Evolutionary conservation across 2,329 filamentous ascomycete genomes (phyloP).

Genomic region (Fonsecaea monophora): DNA sequence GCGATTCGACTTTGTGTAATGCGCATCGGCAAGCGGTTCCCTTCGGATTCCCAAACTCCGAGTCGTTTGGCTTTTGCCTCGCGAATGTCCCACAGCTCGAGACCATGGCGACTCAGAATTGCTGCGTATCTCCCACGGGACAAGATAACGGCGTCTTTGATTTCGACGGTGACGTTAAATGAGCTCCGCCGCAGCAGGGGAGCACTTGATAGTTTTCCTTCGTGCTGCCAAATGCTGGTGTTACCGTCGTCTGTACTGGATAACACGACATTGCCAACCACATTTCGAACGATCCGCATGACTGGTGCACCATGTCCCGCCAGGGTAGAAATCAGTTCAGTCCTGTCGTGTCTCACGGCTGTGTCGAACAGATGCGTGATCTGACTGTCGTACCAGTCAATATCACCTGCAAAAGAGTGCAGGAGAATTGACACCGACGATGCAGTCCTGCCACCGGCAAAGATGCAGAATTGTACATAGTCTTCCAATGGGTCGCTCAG

Average conservation of each 20-base stretch:
- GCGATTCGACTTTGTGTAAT: slow-evolving; percentile 35
- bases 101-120: slow-evolving; percentile 25
- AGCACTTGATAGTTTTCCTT: slow-evolving; percentile 19
- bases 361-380: slow-evolving; percentile 81
- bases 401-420: slow-evolving; percentile 83
- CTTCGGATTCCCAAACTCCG: slow-evolving; percentile 19
- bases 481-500: slow-evolving; percentile 48
- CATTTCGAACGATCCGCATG: slow-evolving; percentile 85
- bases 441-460: slow-evolving; percentile 67
- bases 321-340: slow-evolving; percentile 72
- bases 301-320: slow-evolving; percentile 82
- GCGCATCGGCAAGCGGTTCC: slow-evolving; percentile 23
- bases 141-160: slow-evolving; percentile 33
- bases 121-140: slow-evolving; percentile 35
- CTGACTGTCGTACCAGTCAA: slow-evolving; percentile 80
- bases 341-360: slow-evolving; percentile 63
- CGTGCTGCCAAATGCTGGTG: slow-evolving; percentile 81
- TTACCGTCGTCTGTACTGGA: slow-evolving; percentile 81
- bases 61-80: slow-evolving; percentile 33
- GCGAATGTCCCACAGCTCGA: slow-evolving; percentile 35
- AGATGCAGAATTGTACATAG: slow-evolving; percentile 74
- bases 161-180: slow-evolving; percentile 27
- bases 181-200: slow-evolving; percentile 32
- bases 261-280: slow-evolving; percentile 78
- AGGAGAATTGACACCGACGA: slow-evolving; percentile 75